Conservation (phyloP, 257 asterid genomes). For the Solanum appendiculatum region DNA sequence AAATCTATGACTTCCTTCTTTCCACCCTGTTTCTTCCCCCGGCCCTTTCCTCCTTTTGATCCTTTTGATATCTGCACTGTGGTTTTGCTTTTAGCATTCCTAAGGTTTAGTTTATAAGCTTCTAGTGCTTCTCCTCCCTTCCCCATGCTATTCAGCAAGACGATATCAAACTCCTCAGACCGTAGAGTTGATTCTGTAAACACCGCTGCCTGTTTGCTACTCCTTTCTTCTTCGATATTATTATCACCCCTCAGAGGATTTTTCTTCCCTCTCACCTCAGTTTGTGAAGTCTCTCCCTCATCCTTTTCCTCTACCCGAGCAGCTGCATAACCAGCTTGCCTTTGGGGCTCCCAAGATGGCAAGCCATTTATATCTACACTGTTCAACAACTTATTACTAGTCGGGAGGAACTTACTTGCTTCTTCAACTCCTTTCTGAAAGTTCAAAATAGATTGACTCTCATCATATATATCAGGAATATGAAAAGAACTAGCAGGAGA, state of each 20-base stretch:
- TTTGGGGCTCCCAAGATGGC: background rate
- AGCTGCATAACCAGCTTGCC: background rate
- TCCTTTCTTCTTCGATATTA: slow-evolving; percentile 38
- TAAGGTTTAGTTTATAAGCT: slow-evolving; percentile 24
- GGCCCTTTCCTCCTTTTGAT: slow-evolving; percentile 18
- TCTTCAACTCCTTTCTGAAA: slow-evolving; percentile 50
- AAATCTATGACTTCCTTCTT: slow-evolving; percentile 51
- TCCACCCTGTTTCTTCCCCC: slow-evolving; percentile 31
- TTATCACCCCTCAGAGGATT: slow-evolving; percentile 19
- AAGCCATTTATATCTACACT: slow-evolving; percentile 1
- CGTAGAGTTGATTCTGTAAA: slow-evolving; percentile 10
- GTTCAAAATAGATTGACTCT: slow-evolving; percentile 31
- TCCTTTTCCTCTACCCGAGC: slow-evolving; percentile 4
- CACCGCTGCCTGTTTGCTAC: slow-evolving; percentile 31
- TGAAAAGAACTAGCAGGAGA: slow-evolving; percentile 42
- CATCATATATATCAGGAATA: slow-evolving; percentile 20
- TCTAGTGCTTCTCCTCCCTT: slow-evolving; percentile 23
- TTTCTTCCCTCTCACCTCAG: slow-evolving; percentile 31
- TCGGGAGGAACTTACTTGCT: slow-evolving; percentile 44
- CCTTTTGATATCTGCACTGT: slow-evolving; percentile 13
- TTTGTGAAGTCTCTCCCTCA: slow-evolving; percentile 12
- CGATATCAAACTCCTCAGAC: slow-evolving; percentile 24
- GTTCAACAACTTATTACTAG: slow-evolving; percentile 13
- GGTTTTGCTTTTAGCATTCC: slow-evolving; percentile 13
- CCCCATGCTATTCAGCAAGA: slow-evolving; percentile 36